Evolutionary conservation across 2,329 filamentous ascomycete species (phyloP).

Genomic region (Helicocarpus griseus): DNA sequence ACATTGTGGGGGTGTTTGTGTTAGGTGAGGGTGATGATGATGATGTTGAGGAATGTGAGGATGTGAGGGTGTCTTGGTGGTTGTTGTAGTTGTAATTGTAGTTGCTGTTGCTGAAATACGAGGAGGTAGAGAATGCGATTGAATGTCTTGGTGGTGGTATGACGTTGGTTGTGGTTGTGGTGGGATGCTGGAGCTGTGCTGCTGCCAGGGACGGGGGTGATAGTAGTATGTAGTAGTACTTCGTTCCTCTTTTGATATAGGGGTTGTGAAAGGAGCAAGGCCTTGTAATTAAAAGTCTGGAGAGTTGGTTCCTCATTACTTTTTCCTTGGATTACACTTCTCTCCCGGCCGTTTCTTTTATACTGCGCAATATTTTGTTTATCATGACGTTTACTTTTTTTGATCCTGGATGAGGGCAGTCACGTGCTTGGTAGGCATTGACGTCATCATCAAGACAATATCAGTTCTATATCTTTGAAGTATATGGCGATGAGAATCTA

Average conservation of each 20-base stretch:
- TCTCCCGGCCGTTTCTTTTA: background rate
- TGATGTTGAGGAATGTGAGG: background rate
- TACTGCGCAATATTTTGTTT: no score
- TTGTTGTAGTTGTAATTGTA: conserved; percentile 2
- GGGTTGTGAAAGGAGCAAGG: background rate
- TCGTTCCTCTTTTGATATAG: background rate
- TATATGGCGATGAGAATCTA: no score
- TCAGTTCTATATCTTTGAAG: background rate
- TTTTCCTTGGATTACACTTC: background rate
- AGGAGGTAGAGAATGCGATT: background rate
- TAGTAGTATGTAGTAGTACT: background rate
- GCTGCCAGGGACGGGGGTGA: background rate
- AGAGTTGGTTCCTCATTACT: background rate
- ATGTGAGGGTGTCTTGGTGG: conserved; percentile 11
- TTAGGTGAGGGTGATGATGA: background rate
- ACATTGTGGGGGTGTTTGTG: conserved; percentile 21
- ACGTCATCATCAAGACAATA: background rate
- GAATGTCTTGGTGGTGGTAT: background rate
- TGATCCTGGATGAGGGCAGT: background rate
- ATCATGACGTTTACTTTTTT: background rate
- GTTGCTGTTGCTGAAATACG: background rate
- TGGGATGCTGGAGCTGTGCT: background rate
- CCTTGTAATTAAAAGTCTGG: background rate
- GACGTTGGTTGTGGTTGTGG: background rate
- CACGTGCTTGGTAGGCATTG: background rate